Evolutionary conservation across 257 asterid genomes (phyloP).

Genomic region (Buddleja alternifolia): DNA sequence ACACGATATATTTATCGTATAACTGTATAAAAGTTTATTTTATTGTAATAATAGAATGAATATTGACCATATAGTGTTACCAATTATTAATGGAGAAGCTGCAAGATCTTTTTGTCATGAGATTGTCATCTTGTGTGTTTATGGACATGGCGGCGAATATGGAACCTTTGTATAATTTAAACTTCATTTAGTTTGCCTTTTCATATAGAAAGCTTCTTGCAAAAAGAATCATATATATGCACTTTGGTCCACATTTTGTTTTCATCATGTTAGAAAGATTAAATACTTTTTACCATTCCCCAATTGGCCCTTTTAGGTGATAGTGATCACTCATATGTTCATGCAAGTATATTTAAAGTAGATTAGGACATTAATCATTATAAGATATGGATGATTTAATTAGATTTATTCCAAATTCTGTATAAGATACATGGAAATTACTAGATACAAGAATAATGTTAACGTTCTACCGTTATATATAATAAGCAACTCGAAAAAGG

Average conservation of each 20-base stretch:
- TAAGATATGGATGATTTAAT: conserved; percentile 26
- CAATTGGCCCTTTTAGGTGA: conserved; percentile 40
- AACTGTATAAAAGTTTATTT: no score
- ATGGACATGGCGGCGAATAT: conserved; percentile 42
- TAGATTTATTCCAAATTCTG: conserved; percentile 25
- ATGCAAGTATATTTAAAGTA: conserved; percentile 37
- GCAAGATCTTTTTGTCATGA: conserved; percentile 1
- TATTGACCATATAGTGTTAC: conserved; percentile 27
- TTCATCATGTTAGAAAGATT: conserved; percentile 34
- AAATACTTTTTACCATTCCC: conserved; percentile 32
- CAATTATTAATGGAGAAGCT: conserved; percentile 29
- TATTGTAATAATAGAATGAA: not conserved
- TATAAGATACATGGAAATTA: conserved; percentile 18
- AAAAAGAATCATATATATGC: not conserved
- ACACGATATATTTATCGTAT: not conserved
- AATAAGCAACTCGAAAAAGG: not conserved
- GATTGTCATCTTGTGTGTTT: conserved; percentile 20
- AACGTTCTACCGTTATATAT: not conserved
- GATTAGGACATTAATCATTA: conserved; percentile 31
- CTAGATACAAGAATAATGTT: not conserved
- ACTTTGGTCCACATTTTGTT: conserved; percentile 35
- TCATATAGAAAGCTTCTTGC: not conserved
- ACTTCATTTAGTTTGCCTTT: not conserved
- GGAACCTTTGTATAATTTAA: conserved; percentile 21
- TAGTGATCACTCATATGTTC: conserved; percentile 34